Evolutionary conservation across 2,329 filamentous ascomycete genomes (phyloP).

Genomic region (Boeremia exigua): DNA sequence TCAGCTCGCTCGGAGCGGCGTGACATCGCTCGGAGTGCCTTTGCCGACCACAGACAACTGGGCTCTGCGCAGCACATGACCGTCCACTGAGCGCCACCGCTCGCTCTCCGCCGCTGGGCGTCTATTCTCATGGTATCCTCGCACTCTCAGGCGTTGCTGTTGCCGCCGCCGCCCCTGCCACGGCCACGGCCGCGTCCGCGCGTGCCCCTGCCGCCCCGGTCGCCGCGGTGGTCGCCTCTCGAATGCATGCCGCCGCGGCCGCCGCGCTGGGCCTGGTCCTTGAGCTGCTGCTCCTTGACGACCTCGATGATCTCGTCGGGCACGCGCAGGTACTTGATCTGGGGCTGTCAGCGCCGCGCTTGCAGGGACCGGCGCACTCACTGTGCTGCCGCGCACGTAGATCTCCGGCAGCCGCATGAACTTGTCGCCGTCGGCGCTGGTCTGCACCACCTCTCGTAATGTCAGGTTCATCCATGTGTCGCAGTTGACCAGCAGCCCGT

Average conservation of each 20-base stretch:
- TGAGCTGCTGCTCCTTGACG: conserved; percentile 89
- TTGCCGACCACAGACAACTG: background rate
- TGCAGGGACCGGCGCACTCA: conserved; percentile 58
- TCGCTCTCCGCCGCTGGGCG: background rate
- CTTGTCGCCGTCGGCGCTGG: conserved; percentile 90
- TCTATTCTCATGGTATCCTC: background rate
- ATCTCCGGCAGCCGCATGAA: conserved; percentile 92
- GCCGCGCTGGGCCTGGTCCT: conserved; percentile 65
- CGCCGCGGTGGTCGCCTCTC: conserved; percentile 61
- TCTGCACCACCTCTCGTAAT: conserved; percentile 95
- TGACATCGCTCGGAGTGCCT: background rate
- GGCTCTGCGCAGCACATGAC: background rate
- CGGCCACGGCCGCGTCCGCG: conserved; percentile 60
- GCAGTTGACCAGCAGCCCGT: conserved; percentile 94
- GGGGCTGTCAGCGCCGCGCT: conserved; percentile 14
- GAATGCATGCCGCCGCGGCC: conserved; percentile 69
- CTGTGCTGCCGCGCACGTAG: conserved; percentile 97
- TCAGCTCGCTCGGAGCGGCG: conserved; percentile 1
- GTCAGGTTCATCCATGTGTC: conserved; percentile 99
- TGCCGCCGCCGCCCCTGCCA: conserved; percentile 61
- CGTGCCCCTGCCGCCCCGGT: conserved; percentile 57
- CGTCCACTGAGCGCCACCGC: too few relatives aligned
- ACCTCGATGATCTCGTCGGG: conserved; percentile 96
- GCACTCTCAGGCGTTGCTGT: conserved; percentile 24
- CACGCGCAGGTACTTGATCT: conserved; percentile 98